phyloP scores from a whole-genome alignment of 768 basidiomycete genomes.

The Suillus clintonianus region DNA sequence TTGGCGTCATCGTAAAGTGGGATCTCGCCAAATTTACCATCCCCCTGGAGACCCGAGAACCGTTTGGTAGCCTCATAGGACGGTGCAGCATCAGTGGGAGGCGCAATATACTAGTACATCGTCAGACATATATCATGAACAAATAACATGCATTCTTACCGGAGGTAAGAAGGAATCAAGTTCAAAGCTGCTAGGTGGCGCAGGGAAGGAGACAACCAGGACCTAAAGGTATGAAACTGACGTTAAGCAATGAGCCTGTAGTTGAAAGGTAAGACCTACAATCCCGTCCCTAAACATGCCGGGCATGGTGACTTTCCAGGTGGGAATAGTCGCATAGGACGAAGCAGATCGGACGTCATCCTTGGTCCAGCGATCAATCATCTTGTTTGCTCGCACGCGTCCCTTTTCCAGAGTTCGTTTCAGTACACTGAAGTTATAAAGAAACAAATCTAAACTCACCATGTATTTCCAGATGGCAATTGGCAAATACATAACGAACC shows the following conservation, averaged over 20 bases:
- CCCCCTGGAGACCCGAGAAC: slow-evolving; percentile 28
- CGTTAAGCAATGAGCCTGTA: background rate
- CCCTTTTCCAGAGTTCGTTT: slow-evolving; percentile 34
- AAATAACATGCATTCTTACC: slow-evolving; percentile 24
- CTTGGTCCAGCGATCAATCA: slow-evolving; percentile 42
- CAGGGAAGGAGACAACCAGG: slow-evolving; percentile 41
- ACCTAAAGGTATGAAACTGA: slow-evolving; percentile 27
- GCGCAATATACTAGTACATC: slow-evolving; percentile 40
- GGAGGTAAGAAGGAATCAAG: slow-evolving; percentile 45
- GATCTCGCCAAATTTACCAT: slow-evolving; percentile 37
- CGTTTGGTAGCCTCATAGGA: slow-evolving; percentile 31
- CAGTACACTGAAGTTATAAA: background rate
- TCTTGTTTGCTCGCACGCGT: slow-evolving; percentile 35
- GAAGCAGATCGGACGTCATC: slow-evolving; percentile 35
- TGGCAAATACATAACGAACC: slow-evolving; percentile 42
- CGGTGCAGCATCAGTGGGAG: slow-evolving; percentile 35
- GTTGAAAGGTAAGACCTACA: slow-evolving; percentile 26
- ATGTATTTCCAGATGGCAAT: slow-evolving; percentile 48
- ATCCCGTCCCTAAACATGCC: slow-evolving; percentile 38
- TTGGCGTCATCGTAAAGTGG: slow-evolving; percentile 46
- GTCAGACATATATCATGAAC: background rate
- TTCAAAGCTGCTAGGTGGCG: slow-evolving; percentile 37
- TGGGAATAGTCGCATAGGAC: slow-evolving; percentile 29
- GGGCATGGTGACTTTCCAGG: slow-evolving; percentile 45
- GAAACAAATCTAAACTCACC: slow-evolving; percentile 26